phyloP scores from a whole-genome alignment of 2,329 filamentous ascomycete genomes.

The Metarhizium rileyi region DNA sequence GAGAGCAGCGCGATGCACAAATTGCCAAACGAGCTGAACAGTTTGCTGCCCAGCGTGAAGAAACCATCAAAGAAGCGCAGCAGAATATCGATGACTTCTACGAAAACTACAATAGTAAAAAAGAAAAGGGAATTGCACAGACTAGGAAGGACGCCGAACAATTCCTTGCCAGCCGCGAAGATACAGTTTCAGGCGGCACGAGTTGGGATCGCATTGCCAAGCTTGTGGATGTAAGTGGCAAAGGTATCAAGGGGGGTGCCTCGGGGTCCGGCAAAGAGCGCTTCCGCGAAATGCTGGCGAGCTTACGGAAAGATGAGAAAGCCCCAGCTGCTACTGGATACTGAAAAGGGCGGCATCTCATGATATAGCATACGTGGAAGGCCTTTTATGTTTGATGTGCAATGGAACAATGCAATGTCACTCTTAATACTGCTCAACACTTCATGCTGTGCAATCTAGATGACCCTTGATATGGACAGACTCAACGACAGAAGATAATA shows the following conservation, averaged over 20 bases:
- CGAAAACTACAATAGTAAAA: conserved; percentile 97
- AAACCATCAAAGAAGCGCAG: conserved; percentile 81
- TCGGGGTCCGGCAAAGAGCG: conserved; percentile 90
- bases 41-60: conserved; percentile 69
- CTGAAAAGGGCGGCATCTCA: conserved; percentile 24
- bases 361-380: background rate
- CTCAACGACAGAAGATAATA: background rate
- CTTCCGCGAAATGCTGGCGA: conserved; percentile 83
- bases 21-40: conserved; percentile 78
- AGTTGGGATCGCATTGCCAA: conserved; percentile 99
- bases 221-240: conserved; percentile 92
- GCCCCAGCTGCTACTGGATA: conserved; percentile 57
- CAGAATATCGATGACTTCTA: conserved; percentile 98
- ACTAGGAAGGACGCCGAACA: conserved; percentile 88
- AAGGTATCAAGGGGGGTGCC: conserved; percentile 77
- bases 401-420: background rate
- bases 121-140: conserved; percentile 85
- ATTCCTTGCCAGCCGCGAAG: conserved; percentile 79
- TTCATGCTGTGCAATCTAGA: background rate
- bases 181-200: conserved; percentile 88
- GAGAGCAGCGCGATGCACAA: conserved; percentile 74
- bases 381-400: background rate
- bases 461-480: background rate
- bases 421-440: background rate
- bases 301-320: conserved; percentile 88